These are phyloP conservation scores for Hypoxylon intermedium DNA, from an alignment of 495 filamentous ascomycete species.

Conservation along the genomic window DNA sequence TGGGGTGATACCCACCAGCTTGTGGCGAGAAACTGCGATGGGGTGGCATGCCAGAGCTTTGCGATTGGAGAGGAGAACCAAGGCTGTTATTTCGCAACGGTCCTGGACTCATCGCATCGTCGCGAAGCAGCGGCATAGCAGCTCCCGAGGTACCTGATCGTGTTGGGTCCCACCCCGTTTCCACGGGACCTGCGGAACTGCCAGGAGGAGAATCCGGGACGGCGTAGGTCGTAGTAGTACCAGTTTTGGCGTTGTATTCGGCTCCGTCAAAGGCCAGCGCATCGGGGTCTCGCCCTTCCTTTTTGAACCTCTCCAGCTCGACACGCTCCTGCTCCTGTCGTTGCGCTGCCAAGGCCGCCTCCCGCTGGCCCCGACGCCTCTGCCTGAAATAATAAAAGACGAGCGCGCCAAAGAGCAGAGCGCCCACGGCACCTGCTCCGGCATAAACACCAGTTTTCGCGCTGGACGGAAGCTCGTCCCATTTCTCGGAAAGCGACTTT, in stretches of 20 bases:
- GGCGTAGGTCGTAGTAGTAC: conserved; percentile 44
- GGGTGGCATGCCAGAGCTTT: conserved; percentile 36
- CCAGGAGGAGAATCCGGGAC: conserved; percentile 46
- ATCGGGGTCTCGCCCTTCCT: conserved; percentile 54
- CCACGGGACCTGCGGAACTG: conserved; percentile 34
- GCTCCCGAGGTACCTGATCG: conserved; percentile 38
- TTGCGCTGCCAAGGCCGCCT: conserved; percentile 64
- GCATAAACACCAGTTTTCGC: conserved; percentile 69
- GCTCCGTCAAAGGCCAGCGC: conserved; percentile 47
- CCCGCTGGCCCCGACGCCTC: conserved; percentile 67
- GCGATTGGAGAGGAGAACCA: conserved; percentile 31
- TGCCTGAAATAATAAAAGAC: conserved; percentile 71
- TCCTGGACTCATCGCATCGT: conserved; percentile 38
- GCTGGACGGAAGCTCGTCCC: conserved; percentile 59
- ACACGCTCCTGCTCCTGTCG: conserved; percentile 64
- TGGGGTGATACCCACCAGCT: conserved; percentile 9
- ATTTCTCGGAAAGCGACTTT: conserved; percentile 62
- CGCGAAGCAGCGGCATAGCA: conserved; percentile 43
- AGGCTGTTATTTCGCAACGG: conserved; percentile 31
- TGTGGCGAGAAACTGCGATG: conserved; percentile 43
- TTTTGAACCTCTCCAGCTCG: conserved; percentile 66
- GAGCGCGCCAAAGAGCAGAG: conserved; percentile 56
- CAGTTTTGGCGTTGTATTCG: conserved; percentile 49
- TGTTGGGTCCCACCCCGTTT: conserved; percentile 42
- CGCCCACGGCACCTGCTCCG: conserved; percentile 58